Evolutionary conservation across 768 basidiomycete species (phyloP).

Genomic region (Serendipita sp.): DNA sequence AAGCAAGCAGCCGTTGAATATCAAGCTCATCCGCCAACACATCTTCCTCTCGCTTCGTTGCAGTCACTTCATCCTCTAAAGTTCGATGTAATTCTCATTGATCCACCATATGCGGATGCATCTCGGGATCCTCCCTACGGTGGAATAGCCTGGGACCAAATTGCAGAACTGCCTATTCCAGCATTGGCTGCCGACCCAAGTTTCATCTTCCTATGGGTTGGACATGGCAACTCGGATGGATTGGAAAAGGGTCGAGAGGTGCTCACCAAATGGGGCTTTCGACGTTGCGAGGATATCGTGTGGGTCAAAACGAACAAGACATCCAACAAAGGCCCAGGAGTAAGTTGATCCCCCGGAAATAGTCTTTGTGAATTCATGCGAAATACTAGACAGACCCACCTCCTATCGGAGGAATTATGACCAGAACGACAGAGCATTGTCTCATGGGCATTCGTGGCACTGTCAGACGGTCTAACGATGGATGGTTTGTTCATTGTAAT

Average conservation of each 20-base stretch:
- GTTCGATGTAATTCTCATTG: constrained; percentile 84
- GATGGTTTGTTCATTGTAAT: constrained; percentile 96
- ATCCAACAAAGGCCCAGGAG: constrained; percentile 57
- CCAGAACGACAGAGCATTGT: constrained; percentile 89
- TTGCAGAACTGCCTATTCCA: constrained; percentile 68
- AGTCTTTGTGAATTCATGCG: neutral
- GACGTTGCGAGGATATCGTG: constrained; percentile 93
- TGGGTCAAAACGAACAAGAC: constrained; percentile 88
- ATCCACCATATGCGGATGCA: constrained; percentile 47
- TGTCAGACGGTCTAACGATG: constrained; percentile 83
- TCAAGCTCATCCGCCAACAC: constrained; percentile 55
- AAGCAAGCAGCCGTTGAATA: constrained; percentile 65
- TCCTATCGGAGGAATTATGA: constrained; percentile 70
- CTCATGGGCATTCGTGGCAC: constrained; percentile 95
- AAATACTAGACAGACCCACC: constrained; percentile 37
- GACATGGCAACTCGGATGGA: constrained; percentile 75
- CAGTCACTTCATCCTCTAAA: constrained; percentile 37
- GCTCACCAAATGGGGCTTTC: constrained; percentile 84
- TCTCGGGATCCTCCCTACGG: neutral
- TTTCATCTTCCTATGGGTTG: constrained; percentile 94
- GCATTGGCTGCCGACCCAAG: constrained; percentile 76
- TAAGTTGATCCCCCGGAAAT: constrained; percentile 20
- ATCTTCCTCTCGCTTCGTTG: constrained; percentile 45
- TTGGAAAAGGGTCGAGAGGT: constrained; percentile 84
- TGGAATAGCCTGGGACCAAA: constrained; percentile 61